Base-by-base conservation (phyloP, 2,329 filamentous ascomycete genomes). In the Venturia nashicola region DNA sequence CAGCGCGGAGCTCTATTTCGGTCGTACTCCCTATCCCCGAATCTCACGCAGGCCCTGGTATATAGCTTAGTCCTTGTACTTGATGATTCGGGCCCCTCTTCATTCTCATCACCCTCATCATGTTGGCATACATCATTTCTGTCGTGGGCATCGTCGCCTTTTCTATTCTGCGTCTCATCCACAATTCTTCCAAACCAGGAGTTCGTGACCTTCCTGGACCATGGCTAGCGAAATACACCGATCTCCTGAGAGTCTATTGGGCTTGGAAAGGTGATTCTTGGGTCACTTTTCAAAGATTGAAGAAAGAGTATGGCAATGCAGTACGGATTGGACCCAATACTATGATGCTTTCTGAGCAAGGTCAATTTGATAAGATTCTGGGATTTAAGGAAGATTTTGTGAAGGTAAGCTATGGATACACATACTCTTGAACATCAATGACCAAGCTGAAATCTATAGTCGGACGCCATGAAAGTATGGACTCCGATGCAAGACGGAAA, bases 281-380 rank as follows among this genome's bases (percentile, higher is more conserved):
- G 27, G 20, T 61, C 12, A 43, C 27, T 20, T 61, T 9, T 32
- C 59, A 8, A 44, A 44, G 32, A 20, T 23, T 61, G 6, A 20
- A 44, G 27, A 34, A 42, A 61, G 8, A 61, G 40, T 61, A 61
- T 61, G 59, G 59, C 14, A 61, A 61, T 34, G 39, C 43, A 20
- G 59, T 61, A 2, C 36, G 40, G 23, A 32, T 61, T 18, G 59
- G 40, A 34, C 59, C 59, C 16, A 61, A 61, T 46, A 23, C 16
- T 34, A 18, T 61, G n/a, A 9, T 61, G 18, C 16, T 43, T 46
- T 27, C 23, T 18, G 59, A 48, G n/a, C 59, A 43, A n/a, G 39
- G 27, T 20, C 36, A 61, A 43, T 61, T 59, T 27, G 18, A 59
- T 14, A 61, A 61, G 18, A 16, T 46, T 12, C 32, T 43, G 6